These are phyloP conservation scores for Babesia bigemina DNA, from an alignment of 169 alveolate species.

Conservation along the genomic window DNA sequence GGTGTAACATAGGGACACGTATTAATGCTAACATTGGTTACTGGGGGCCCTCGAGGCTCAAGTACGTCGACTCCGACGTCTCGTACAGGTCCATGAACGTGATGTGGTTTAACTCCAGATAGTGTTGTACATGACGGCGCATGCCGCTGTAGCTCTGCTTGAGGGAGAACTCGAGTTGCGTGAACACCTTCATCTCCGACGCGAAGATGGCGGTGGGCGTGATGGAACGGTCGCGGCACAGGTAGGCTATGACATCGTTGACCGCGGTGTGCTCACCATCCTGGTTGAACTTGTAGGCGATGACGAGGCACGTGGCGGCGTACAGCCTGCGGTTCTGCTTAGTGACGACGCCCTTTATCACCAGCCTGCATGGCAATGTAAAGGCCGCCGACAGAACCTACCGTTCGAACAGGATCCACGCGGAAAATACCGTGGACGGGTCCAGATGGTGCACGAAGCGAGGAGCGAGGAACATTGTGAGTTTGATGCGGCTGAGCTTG, in stretches of 20 bases:
- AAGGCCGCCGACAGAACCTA: neutral
- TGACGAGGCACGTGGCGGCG: constrained; percentile 77
- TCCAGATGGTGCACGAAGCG: constrained; percentile 68
- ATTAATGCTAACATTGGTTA: neutral
- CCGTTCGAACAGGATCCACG: constrained; percentile 80
- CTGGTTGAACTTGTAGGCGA: constrained; percentile 78
- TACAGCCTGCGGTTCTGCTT: constrained; percentile 72
- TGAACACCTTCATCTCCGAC: constrained; percentile 70
- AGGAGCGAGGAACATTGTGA: constrained; percentile 58
- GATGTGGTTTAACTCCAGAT: constrained; percentile 69
- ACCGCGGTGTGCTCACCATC: constrained; percentile 74
- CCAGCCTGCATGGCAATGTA: constrained; percentile 48
- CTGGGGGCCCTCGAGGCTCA: constrained; percentile 23
- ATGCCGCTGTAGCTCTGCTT: constrained; percentile 68
- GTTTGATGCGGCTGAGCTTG: constrained; percentile 64
- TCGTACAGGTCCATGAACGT: constrained; percentile 47
- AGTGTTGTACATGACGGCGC: constrained; percentile 73
- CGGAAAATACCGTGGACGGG: constrained; percentile 78
- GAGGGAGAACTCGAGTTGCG: constrained; percentile 68
- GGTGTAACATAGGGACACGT: neutral
- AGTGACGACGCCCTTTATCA: constrained; percentile 72
- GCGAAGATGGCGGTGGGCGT: constrained; percentile 68
- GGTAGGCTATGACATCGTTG: constrained; percentile 65
- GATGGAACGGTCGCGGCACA: constrained; percentile 66
- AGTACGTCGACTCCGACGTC: constrained; percentile 51